Conservation (phyloP, 495 filamentous ascomycete genomes). For the Jackrogersella minutella region DNA sequence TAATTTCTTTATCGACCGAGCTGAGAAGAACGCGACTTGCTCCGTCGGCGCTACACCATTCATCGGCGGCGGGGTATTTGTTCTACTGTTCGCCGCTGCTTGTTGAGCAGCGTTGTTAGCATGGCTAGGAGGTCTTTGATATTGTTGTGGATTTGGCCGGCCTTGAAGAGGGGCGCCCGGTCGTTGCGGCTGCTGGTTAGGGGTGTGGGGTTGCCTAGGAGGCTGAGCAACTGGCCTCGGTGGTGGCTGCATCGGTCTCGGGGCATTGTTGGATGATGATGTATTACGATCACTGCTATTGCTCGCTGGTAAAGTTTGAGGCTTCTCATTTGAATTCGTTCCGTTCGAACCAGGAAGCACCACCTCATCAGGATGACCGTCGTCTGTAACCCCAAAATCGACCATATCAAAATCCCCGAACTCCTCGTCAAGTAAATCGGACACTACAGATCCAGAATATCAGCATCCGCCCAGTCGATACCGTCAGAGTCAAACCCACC, state of each 20-base stretch:
- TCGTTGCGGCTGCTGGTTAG: conserved; percentile 45
- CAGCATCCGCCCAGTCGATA: conserved; percentile 45
- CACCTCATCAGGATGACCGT: conserved; percentile 72
- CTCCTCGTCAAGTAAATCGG: conserved; percentile 39
- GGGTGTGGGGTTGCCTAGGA: conserved; percentile 48
- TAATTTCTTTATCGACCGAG: conserved; percentile 65
- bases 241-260: conserved; percentile 49
- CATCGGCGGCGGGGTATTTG: conserved; percentile 34
- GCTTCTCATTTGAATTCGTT: conserved; percentile 36
- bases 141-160: conserved; percentile 42
- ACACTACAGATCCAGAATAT: conserved; percentile 43
- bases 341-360: conserved; percentile 45
- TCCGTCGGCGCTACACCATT: conserved; percentile 27
- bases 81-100: conserved; percentile 38
- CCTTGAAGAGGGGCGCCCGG: conserved; percentile 37
- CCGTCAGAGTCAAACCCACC: conserved; percentile 43
- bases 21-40: conserved; percentile 77
- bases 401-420: conserved; percentile 71
- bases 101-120: conserved; percentile 46
- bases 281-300: conserved; percentile 43
- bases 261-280: conserved; percentile 27
- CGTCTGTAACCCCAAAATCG: conserved; percentile 68
- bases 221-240: conserved; percentile 40
- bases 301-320: conserved; percentile 28
- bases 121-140: conserved; percentile 44